These are phyloP conservation scores for Hortiboletus campestris DNA, from an alignment of 768 basidiomycete species.

Conservation along the genomic window DNA sequence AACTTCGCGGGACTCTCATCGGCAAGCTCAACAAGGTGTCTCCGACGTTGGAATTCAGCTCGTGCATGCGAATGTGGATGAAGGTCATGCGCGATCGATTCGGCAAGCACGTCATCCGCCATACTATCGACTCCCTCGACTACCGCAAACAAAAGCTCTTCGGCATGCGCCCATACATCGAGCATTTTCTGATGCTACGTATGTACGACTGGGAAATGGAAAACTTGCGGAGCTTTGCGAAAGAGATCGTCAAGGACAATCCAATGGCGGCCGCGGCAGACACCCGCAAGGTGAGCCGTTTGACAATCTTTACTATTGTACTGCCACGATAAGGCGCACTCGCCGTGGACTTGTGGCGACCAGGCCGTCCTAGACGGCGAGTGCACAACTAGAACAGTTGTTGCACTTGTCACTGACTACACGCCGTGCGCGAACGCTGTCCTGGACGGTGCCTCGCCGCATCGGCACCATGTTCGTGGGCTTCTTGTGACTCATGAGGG, in stretches of 20 bases:
- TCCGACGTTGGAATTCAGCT: neutral
- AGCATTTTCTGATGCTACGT: neutral
- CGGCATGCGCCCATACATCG: constrained; percentile 3
- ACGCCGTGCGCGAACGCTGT: too few species aligned
- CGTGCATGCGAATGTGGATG: constrained; percentile 7
- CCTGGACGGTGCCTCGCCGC: too few species aligned
- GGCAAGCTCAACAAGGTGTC: neutral
- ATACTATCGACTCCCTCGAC: constrained; percentile 5
- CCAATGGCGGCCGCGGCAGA: neutral
- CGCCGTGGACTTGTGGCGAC: neutral
- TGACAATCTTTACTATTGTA: neutral
- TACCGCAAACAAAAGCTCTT: neutral
- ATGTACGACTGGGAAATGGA: constrained; percentile 13
- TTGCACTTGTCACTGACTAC: too few species aligned
- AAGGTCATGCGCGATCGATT: constrained; percentile 3
- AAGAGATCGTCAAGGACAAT: constrained; percentile 19
- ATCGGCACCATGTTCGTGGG: too few species aligned
- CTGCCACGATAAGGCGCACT: too few species aligned
- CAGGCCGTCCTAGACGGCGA: neutral
- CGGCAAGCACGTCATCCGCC: neutral
- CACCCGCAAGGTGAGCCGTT: neutral
- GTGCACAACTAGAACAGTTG: too few species aligned
- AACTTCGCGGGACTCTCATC: neutral
- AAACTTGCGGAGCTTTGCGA: neutral
- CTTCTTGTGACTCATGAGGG: too few species aligned